These are phyloP conservation scores for Candida nanaspora DNA, from an alignment of 805 yeast genomes.

Conservation along the genomic window DNA sequence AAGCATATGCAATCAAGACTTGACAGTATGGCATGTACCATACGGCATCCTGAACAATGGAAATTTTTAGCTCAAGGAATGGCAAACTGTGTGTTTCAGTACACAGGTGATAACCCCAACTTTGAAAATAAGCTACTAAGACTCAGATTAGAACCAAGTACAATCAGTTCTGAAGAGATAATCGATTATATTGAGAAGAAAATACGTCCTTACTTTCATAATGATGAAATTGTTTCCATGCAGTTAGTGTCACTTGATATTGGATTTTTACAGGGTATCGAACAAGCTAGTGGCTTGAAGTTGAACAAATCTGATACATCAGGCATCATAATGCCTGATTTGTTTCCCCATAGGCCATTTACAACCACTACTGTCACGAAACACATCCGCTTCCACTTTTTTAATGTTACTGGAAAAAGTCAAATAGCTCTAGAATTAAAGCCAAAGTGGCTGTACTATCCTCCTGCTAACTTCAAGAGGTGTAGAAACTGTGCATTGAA, in stretches of 20 bases:
- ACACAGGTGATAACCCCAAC: conserved; percentile 27
- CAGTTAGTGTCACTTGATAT: conserved; percentile 6
- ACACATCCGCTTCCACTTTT: conserved; percentile 16
- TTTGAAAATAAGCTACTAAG: conserved; percentile 33
- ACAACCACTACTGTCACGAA: conserved; percentile 14
- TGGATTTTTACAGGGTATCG: conserved; percentile 1
- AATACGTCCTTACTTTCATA: conserved; percentile 3
- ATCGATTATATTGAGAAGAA: conserved; percentile 29
- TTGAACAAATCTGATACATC: conserved; percentile 11
- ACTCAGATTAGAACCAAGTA: conserved; percentile 24
- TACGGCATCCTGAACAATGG: conserved; percentile 33
- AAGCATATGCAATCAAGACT: not conserved
- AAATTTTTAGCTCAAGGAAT: conserved; percentile 36
- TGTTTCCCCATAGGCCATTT: conserved; percentile 5
- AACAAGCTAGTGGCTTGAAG: not conserved
- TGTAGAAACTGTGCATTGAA: conserved; percentile 42
- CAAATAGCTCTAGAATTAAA: conserved; percentile 33
- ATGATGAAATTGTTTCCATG: conserved; percentile 11
- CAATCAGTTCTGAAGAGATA: conserved; percentile 33
- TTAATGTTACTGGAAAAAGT: not conserved
- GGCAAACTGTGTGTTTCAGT: conserved; percentile 41
- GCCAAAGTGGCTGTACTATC: conserved; percentile 45
- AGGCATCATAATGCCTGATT: conserved; percentile 21
- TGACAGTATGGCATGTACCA: too few species aligned
- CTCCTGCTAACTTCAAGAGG: conserved; percentile 19